Evolutionary conservation across 1,284 basidiomycete genomes (phyloP), one percentile per base, ranked within the genome.

Genomic region (Trichosporon faecale): DNA sequence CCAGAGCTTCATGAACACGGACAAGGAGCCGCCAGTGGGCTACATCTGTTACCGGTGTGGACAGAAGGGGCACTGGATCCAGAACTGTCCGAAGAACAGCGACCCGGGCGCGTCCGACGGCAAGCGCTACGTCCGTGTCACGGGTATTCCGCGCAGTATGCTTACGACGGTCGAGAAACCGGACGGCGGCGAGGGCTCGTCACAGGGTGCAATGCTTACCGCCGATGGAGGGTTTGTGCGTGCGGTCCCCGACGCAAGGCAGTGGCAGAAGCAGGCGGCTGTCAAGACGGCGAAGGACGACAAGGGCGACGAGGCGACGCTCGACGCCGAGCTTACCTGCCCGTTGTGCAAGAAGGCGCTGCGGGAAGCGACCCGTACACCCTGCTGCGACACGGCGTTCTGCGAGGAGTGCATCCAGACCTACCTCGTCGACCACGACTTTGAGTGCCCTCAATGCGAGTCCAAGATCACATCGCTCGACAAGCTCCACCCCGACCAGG

Each of bases 21-120:
- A 83, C 70, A 80, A 79, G 66, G 81, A 83, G 66, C 80, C 79
- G 9, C 95, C 95, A 21, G 88, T 91, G 3, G 97, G 95, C 68
- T 99, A 99, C 85, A 95, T 99, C n/a, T 99, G 97, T 82, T 98
- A 98, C 83, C 90, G 97, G 49, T 99, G 97, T 84, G 95, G 95
- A 55, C 92, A 97, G 84, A 97, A 98, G 89, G 95, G 95, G 33
- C 97, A 99, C 80, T 99, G 97, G 97, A 99, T 99, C 75, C 96
- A 99, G 82, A 94, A 97, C 75, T 99, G 97, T 80, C 97, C 97
- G 0, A 97, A 94, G 3, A 98, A 98, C 81, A 94, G 93, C 76
- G 94, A 99, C 81, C 91, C 93, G 44, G 93, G 95, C 40, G 97
- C 91, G 75, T 94, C 97, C 83, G 93, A 98, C 77, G 87, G 92